Percentiles rank a stretch among this genome's conserved stretches.
These are phyloP conservation scores for Neostapfia colusana DNA, from an alignment of 176 grass and related monocot genomes.

Conservation along the genomic window DNA sequence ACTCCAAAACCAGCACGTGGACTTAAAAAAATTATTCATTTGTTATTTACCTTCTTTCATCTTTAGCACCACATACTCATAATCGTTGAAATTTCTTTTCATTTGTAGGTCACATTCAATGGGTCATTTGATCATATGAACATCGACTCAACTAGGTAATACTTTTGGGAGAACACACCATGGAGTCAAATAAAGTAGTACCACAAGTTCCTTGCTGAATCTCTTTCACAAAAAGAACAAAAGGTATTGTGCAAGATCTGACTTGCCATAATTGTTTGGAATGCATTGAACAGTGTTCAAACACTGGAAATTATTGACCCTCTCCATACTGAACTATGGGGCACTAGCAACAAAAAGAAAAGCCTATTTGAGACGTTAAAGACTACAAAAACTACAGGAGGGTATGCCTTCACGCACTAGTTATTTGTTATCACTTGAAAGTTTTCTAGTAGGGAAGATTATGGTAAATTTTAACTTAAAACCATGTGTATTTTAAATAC, in stretches of 20 bases:
- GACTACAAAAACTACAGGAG: slow-evolving; percentile 92
- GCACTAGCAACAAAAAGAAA: slow-evolving; percentile 87
- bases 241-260: slow-evolving; percentile 13
- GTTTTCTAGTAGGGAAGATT: neutral
- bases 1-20: neutral
- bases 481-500: neutral
- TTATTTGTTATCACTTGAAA: slow-evolving; percentile 12
- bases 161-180: slow-evolving; percentile 16
- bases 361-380: slow-evolving; percentile 96
- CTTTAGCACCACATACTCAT: neutral
- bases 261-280: slow-evolving; percentile 31
- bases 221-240: slow-evolving; percentile 30
- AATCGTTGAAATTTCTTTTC: slow-evolving; percentile 17
- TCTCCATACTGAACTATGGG: slow-evolving; percentile 83
- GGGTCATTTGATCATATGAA: slow-evolving; percentile 97
- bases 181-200: slow-evolving; percentile 25
- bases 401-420: slow-evolving; percentile 53
- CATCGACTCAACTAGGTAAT: slow-evolving; percentile 91
- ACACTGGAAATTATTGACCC: slow-evolving; percentile 98
- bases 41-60: neutral
- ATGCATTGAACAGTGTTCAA: slow-evolving; percentile 62
- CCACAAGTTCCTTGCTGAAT: neutral
- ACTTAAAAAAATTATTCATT: slow-evolving; percentile 12
- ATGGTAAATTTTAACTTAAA: slow-evolving; percentile 26
- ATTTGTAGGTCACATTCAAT: slow-evolving; percentile 86